Conservation (phyloP, 225 moss, liverwort and hornwort genomes). For the Lunularia cruciata region DNA sequence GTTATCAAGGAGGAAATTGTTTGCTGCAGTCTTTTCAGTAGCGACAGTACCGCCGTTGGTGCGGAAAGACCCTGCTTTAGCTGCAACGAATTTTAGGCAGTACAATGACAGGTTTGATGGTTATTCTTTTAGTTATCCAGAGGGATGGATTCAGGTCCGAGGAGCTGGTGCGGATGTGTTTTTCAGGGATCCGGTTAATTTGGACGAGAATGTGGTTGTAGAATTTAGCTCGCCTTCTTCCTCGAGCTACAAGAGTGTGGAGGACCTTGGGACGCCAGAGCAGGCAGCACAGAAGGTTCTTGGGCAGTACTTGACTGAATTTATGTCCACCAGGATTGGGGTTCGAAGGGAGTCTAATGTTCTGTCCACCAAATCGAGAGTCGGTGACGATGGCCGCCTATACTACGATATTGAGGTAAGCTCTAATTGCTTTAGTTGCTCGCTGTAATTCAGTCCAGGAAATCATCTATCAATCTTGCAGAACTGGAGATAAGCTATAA, state of each 20-base stretch:
- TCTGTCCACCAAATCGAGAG: slow-evolving; percentile 67
- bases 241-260: slow-evolving; percentile 77
- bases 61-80: slow-evolving; percentile 24
- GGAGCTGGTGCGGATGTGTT: slow-evolving; percentile 97
- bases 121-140: slow-evolving; percentile 78
- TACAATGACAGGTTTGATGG: slow-evolving; percentile 86
- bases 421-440: too few species aligned
- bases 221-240: slow-evolving; percentile 96
- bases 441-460: too few species aligned
- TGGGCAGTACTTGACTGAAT: slow-evolving; percentile 91
- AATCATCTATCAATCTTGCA: too few species aligned
- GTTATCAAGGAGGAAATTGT: slow-evolving; percentile 11
- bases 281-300: slow-evolving; percentile 80
- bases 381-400: slow-evolving; percentile 76
- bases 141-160: slow-evolving; percentile 88
- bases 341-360: slow-evolving; percentile 78
- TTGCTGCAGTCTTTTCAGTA: neutral
- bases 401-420: slow-evolving; percentile 97
- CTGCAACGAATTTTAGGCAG: slow-evolving; percentile 53
- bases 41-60: neutral
- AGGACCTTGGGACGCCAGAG: slow-evolving; percentile 78
- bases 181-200: slow-evolving; percentile 82
- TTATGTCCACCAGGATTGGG: slow-evolving; percentile 95
- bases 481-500: too few species aligned
- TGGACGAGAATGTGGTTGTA: slow-evolving; percentile 90